A percentile compares a stretch with the other conserved stretches of the same genome.
Conservation (phyloP, 1,284 basidiomycete genomes). For the Mycena sp. region DNA sequence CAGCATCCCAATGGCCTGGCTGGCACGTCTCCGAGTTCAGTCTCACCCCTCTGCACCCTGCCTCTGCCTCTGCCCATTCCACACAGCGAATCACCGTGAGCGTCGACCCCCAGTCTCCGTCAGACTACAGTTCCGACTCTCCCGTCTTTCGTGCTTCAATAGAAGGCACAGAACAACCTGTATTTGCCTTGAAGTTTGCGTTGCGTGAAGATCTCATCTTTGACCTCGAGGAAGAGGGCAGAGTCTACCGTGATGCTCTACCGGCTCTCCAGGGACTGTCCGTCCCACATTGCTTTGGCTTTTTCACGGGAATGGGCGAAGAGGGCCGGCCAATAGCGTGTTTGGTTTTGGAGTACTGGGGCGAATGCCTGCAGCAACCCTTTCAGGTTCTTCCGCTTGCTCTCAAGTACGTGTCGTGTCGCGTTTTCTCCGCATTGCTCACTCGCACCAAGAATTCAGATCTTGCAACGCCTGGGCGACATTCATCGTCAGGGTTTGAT, state of each 20-base stretch:
- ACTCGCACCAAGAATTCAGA: slow-evolving; percentile 16
- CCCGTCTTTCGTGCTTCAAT: slow-evolving; percentile 47
- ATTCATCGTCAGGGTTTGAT: slow-evolving; percentile 43
- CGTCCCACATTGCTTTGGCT: slow-evolving; percentile 45
- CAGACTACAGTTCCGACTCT: slow-evolving; percentile 48
- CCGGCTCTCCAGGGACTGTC: slow-evolving; percentile 36
- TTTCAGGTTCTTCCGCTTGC: slow-evolving; percentile 41
- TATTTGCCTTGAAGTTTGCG: slow-evolving; percentile 48
- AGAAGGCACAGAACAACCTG: slow-evolving; percentile 15
- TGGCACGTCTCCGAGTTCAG: slow-evolving; percentile 44
- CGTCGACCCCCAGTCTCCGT: slow-evolving; percentile 40
- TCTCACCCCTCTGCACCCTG: slow-evolving; percentile 37
- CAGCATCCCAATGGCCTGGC: slow-evolving; percentile 44
- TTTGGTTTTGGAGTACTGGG: slow-evolving; percentile 48
- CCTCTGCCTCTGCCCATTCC: slow-evolving; percentile 13
- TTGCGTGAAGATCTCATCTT: slow-evolving; percentile 47
- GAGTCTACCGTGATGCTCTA: slow-evolving; percentile 42
- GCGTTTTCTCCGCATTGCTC: background rate
- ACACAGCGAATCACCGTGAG: slow-evolving; percentile 29
- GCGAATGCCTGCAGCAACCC: slow-evolving; percentile 42
- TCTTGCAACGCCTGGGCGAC: slow-evolving; percentile 40
- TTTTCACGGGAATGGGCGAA: slow-evolving; percentile 42
- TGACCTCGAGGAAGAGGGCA: slow-evolving; percentile 44
- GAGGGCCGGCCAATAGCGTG: slow-evolving; percentile 46
- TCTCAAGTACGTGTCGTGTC: slow-evolving; percentile 39